Conservation (phyloP, 306 rosid species). For the Gillenia trifoliata region DNA sequence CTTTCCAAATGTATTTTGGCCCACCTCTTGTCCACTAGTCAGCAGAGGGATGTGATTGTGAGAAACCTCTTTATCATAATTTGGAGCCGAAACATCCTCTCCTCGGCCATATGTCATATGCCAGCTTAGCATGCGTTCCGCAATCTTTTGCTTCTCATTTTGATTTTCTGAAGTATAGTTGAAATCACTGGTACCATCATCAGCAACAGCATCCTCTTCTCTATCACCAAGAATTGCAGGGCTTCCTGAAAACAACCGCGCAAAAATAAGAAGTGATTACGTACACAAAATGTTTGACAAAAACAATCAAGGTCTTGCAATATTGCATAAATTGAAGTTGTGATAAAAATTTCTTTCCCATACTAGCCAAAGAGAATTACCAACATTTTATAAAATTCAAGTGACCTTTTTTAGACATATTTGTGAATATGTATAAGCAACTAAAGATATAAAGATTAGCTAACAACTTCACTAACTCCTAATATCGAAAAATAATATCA, state of each 20-base stretch:
- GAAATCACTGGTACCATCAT: constrained; percentile 58
- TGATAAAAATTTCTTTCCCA: background rate
- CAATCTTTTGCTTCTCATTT: constrained; percentile 79
- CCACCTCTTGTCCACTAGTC: constrained; percentile 76
- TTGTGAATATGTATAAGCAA: background rate
- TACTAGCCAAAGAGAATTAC: background rate
- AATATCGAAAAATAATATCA: background rate
- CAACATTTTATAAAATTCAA: background rate
- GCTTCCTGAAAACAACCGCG: constrained; percentile 58
- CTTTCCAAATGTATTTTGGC: constrained; percentile 14
- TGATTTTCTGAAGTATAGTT: constrained; percentile 69
- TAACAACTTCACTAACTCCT: background rate
- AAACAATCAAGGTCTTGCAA: background rate
- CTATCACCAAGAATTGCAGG: constrained; percentile 80
- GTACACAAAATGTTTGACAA: background rate
- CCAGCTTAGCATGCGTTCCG: constrained; percentile 90
- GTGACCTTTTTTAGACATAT: background rate
- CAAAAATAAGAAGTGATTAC: background rate
- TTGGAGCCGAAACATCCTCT: constrained; percentile 58
- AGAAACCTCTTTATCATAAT: constrained; percentile 75
- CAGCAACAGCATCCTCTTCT: constrained; percentile 57
- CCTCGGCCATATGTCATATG: constrained; percentile 62
- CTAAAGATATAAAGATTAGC: background rate
- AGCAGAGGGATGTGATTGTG: constrained; percentile 62
- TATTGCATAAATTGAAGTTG: background rate